Evolutionary conservation across 306 rosid species (phyloP).

Genomic region (Cucumis hystrix): DNA sequence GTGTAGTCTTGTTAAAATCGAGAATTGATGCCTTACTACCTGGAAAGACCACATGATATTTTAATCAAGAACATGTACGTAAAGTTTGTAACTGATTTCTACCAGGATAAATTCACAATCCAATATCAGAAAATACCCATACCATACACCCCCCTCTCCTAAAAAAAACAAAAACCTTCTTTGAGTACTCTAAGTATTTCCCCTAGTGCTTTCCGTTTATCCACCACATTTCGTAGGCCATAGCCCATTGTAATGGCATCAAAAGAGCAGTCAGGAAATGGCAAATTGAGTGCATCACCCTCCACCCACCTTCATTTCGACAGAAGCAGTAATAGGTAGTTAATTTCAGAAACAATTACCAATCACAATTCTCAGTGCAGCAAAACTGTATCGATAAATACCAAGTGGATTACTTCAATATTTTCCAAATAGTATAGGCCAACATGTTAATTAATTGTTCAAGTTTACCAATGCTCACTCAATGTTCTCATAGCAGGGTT

Average conservation of each 20-base stretch:
- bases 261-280: slow-evolving; percentile 51
- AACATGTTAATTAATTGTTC: not conserved
- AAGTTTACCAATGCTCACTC: slow-evolving; percentile 59
- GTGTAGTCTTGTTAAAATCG: slow-evolving; percentile 70
- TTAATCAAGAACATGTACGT: not conserved
- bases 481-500: slow-evolving; percentile 43
- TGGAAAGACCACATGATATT: slow-evolving; percentile 18
- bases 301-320: slow-evolving; percentile 59
- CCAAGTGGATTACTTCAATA: not conserved
- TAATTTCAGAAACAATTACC: not conserved
- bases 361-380: not conserved
- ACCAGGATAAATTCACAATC: not conserved
- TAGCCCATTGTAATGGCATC: slow-evolving; percentile 89
- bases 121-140: not conserved
- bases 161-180: slow-evolving; percentile 29
- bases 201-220: slow-evolving; percentile 51
- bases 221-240: slow-evolving; percentile 79
- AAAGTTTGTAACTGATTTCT: not conserved
- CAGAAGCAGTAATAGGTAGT: slow-evolving; percentile 1
- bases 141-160: not conserved
- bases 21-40: slow-evolving; percentile 61
- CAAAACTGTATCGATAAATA: not conserved
- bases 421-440: not conserved
- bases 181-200: slow-evolving; percentile 66
- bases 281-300: slow-evolving; percentile 89